Conservation (phyloP, 1,284 basidiomycete genomes). For the Moesziomyces antarcticus region DNA sequence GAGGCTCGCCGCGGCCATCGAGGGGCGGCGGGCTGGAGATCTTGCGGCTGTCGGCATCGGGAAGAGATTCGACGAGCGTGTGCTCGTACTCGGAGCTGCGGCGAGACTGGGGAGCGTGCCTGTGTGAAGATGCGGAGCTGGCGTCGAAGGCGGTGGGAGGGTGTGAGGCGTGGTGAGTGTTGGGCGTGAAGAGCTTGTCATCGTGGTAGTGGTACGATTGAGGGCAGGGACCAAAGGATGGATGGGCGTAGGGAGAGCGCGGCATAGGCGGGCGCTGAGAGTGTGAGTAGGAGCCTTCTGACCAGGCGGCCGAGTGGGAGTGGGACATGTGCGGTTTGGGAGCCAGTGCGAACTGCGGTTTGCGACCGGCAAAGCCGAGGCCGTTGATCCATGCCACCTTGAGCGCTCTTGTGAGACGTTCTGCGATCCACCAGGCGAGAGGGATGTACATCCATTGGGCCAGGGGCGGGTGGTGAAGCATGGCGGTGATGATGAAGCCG, state of each 20-base stretch:
- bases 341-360: slow-evolving; percentile 50
- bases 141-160: slow-evolving; percentile 17
- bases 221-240: slow-evolving; percentile 7
- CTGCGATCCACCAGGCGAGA: slow-evolving; percentile 73
- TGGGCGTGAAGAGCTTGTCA: not conserved
- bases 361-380: slow-evolving; percentile 68
- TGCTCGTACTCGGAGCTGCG: slow-evolving; percentile 41
- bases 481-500: slow-evolving; percentile 64
- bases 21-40: slow-evolving; percentile 18
- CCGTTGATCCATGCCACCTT: slow-evolving; percentile 77
- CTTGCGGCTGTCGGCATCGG: slow-evolving; percentile 28
- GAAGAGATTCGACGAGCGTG: slow-evolving; percentile 30
- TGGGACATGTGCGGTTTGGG: slow-evolving; percentile 31
- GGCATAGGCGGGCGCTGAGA: slow-evolving; percentile 8
- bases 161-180: slow-evolving; percentile 1
- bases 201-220: slow-evolving; percentile 4
- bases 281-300: slow-evolving; percentile 13
- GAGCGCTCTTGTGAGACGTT: slow-evolving; percentile 72
- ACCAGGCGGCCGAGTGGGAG: slow-evolving; percentile 15
- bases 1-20: slow-evolving; percentile 5
- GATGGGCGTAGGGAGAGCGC: slow-evolving; percentile 4
- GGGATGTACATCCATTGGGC: slow-evolving; percentile 71
- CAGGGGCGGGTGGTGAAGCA: slow-evolving; percentile 70
- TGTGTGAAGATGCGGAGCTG: slow-evolving; percentile 39
- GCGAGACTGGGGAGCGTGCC: slow-evolving; percentile 11